phyloP scores from a whole-genome alignment of 176 grass and related monocot genomes.

The Saccharum officinarum region DNA sequence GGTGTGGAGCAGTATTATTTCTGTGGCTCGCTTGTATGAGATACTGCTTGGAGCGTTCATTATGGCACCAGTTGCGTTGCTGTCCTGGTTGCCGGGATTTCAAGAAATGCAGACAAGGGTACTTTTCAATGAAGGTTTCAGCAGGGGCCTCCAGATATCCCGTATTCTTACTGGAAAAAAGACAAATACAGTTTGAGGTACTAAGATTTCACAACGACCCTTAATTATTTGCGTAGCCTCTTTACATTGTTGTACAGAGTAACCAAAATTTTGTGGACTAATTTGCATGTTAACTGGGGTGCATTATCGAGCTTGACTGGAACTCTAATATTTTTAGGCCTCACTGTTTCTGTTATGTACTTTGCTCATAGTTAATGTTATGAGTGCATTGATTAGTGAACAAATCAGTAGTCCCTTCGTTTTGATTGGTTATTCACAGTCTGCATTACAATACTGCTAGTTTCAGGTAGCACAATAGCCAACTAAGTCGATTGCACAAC shows the following conservation, averaged over 20 bases:
- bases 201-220: slow-evolving; percentile 35
- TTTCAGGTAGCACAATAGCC: background rate
- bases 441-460: background rate
- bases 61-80: slow-evolving; percentile 84
- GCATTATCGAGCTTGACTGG: background rate
- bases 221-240: background rate
- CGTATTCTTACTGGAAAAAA: slow-evolving; percentile 90
- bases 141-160: slow-evolving; percentile 94
- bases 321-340: background rate
- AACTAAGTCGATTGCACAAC: background rate
- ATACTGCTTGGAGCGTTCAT: slow-evolving; percentile 83
- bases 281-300: background rate
- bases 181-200: slow-evolving; percentile 82
- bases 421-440: background rate
- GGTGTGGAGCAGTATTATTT: slow-evolving; percentile 75
- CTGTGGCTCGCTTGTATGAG: slow-evolving; percentile 82
- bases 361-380: no score
- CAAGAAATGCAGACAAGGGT: slow-evolving; percentile 99
- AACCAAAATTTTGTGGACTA: slow-evolving; percentile 5
- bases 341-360: no score
- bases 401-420: no score
- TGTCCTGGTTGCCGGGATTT: slow-evolving; percentile 96
- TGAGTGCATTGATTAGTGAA: no score
- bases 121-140: slow-evolving; percentile 98
- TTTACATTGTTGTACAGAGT: background rate